Conservation (phyloP, 345 rosid genomes). For the Hirschfeldia incana region DNA sequence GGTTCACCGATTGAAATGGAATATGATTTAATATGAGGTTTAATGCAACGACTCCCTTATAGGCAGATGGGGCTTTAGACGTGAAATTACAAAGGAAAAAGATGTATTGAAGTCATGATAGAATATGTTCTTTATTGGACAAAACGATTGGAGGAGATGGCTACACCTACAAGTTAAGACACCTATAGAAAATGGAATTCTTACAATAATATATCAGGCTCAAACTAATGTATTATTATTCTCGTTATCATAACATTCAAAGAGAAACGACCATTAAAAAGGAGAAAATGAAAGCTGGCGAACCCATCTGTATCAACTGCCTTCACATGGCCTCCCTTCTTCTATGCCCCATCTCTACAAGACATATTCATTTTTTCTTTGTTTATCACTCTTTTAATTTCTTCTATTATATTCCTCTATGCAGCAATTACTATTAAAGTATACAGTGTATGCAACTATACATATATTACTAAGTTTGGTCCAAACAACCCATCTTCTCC, state of each 20-base stretch:
- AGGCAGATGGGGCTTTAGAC: not conserved
- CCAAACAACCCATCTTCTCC: conserved; percentile 34
- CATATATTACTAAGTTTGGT: conserved; percentile 29
- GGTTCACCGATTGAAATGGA: not conserved
- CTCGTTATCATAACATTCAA: not conserved
- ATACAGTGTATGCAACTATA: conserved; percentile 5
- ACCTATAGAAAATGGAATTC: not conserved
- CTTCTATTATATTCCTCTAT: not conserved
- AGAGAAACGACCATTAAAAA: not conserved
- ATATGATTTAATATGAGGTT: not conserved
- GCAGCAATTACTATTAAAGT: conserved; percentile 3
- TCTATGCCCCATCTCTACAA: conserved; percentile 35
- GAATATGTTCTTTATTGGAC: not conserved
- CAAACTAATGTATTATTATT: conserved; percentile 2
- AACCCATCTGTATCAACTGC: conserved; percentile 32
- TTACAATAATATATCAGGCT: conserved; percentile 19
- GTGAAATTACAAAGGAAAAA: not conserved
- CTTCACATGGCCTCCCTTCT: conserved; percentile 37
- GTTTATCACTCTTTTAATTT: conserved; percentile 1
- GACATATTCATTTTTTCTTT: not conserved
- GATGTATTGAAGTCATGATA: too few species aligned
- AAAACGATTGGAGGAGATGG: conserved; percentile 25
- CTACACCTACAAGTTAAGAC: conserved; percentile 21
- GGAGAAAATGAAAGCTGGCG: conserved; percentile 35
- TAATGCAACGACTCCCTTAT: not conserved